Percentiles rank a stretch among this genome's conserved stretches.
Conservation (phyloP, 805 yeast genomes). For the Yamadazyma paraphyllophila region DNA sequence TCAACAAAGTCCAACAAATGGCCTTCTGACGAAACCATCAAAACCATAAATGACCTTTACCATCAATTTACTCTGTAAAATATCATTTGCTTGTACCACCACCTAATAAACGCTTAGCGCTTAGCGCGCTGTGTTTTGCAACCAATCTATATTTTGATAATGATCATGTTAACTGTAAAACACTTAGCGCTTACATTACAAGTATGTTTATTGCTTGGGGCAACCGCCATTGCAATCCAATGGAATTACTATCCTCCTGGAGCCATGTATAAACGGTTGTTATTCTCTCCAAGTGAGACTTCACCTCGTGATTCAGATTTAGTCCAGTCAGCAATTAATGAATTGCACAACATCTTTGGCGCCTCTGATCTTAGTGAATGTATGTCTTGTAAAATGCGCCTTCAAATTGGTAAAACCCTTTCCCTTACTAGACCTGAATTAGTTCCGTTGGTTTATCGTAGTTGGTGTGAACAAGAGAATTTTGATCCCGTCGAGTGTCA, state of each 20-base stretch:
- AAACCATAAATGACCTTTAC: constrained; percentile 2
- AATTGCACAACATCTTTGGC: constrained; percentile 31
- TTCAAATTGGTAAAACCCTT: constrained; percentile 19
- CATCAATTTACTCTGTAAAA: not conserved
- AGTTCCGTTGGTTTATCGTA: constrained; percentile 36
- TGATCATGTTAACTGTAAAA: not conserved
- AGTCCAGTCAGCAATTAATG: constrained; percentile 13
- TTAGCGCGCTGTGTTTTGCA: not conserved
- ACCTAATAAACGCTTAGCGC: not conserved
- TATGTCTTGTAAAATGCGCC: constrained; percentile 47
- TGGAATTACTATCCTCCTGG: constrained; percentile 7
- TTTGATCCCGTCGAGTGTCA: constrained; percentile 30
- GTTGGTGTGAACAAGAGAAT: constrained; percentile 43
- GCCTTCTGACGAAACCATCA: not conserved
- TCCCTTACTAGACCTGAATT: constrained; percentile 40
- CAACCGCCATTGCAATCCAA: not conserved
- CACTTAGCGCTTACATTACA: not conserved
- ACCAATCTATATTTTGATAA: not conserved
- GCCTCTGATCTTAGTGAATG: constrained; percentile 45
- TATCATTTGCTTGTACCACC: not conserved
- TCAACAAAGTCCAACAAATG: not conserved
- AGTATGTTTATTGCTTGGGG: not conserved
- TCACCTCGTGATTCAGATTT: constrained; percentile 5
- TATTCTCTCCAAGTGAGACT: constrained; percentile 1
- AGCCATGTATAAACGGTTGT: constrained; percentile 1